phyloP scores from a whole-genome alignment of 805 yeast species.

The Candida ipomoeae region DNA sequence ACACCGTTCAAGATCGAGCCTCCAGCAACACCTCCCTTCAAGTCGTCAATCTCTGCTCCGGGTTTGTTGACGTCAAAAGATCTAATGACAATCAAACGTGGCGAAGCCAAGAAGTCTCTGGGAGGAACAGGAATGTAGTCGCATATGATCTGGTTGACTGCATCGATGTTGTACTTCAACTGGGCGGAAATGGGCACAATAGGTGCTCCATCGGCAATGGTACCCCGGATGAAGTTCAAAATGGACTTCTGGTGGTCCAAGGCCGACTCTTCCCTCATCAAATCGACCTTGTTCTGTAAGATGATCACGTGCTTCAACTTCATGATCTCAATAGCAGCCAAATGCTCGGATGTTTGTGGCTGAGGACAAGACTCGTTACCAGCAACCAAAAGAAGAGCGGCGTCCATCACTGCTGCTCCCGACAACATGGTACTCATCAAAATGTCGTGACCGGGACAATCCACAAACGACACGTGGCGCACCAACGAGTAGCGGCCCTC shows the following conservation, averaged over 20 bases:
- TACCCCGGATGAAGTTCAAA: constrained; percentile 89
- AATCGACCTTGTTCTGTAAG: constrained; percentile 95
- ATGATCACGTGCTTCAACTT: constrained; percentile 94
- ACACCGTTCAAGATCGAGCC: constrained; percentile 98
- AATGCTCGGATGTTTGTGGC: constrained; percentile 98
- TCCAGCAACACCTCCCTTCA: constrained; percentile 99
- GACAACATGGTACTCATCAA: constrained; percentile 99
- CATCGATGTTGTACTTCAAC: constrained; percentile 96
- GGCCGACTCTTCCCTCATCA: constrained; percentile 96
- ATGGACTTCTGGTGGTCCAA: constrained; percentile 93
- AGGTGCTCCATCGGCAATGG: constrained; percentile 99
- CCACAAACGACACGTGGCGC: constrained; percentile 97
- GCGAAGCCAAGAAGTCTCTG: constrained; percentile 91
- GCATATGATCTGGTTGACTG: constrained; percentile 94
- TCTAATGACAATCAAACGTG: constrained; percentile 94
- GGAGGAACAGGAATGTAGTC: constrained; percentile 94
- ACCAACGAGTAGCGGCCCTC: constrained; percentile 82
- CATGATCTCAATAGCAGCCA: constrained; percentile 99
- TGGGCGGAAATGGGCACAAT: constrained; percentile 98
- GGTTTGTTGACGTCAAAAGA: constrained; percentile 99
- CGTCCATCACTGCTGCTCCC: constrained; percentile 99
- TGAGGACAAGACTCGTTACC: constrained; percentile 99
- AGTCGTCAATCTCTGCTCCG: constrained; percentile 93
- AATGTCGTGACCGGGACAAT: constrained; percentile 99
- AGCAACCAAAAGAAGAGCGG: constrained; percentile 91